Percentiles rank a stretch among this genome's conserved stretches.
Evolutionary conservation across 2,329 filamentous ascomycete genomes (phyloP).

Genomic region (Triangularia setosa): DNA sequence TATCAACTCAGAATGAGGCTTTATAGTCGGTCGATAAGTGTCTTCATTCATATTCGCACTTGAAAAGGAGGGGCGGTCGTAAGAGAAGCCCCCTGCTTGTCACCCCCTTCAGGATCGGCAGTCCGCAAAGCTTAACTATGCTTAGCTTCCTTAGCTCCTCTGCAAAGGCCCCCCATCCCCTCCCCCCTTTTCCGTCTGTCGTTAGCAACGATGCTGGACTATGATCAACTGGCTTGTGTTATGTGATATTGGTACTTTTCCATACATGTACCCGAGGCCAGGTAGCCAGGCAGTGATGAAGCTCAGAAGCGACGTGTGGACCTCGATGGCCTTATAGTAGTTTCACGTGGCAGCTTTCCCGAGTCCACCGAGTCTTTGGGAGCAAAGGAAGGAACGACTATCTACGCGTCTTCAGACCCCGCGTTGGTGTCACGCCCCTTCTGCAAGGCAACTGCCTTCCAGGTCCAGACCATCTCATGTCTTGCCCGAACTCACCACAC

Average conservation of each 20-base stretch:
- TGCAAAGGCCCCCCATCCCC: no score
- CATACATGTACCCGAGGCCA: not conserved
- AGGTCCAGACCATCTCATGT: not conserved
- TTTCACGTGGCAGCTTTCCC: not conserved
- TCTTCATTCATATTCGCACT: not conserved
- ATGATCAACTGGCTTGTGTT: not conserved
- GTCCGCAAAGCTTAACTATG: conserved; percentile 15
- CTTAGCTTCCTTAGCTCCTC: conserved; percentile 17
- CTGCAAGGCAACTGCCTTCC: not conserved
- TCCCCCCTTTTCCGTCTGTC: not conserved
- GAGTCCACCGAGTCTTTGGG: not conserved
- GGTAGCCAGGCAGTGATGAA: not conserved
- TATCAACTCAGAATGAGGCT: not conserved
- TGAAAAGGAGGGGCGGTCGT: not conserved
- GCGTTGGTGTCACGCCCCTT: not conserved
- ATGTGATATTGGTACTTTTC: not conserved
- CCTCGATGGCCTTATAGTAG: not conserved
- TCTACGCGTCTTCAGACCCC: not conserved
- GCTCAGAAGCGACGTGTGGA: not conserved
- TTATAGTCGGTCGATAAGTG: not conserved
- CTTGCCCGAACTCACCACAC: not conserved
- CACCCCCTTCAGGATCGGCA: conserved; percentile 5
- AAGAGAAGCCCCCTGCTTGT: not conserved
- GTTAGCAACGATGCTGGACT: not conserved
- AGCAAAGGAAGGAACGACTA: not conserved